These are phyloP conservation scores for Sugiyamaella qingdaonensis DNA, from an alignment of 805 yeast species.

Conservation along the genomic window DNA sequence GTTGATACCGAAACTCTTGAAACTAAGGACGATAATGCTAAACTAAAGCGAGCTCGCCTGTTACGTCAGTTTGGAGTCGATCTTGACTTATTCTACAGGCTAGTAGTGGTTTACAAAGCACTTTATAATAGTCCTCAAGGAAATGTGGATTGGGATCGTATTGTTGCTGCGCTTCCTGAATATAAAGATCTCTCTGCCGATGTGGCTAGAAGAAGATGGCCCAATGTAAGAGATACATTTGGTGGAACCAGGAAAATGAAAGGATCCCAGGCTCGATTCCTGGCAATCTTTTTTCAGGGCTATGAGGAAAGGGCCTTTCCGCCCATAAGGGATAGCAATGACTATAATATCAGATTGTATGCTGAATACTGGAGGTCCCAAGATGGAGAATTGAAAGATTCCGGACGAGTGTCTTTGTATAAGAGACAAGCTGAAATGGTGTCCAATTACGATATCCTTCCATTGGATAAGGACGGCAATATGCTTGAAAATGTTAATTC, in stretches of 20 bases:
- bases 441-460: slow-evolving; percentile 41
- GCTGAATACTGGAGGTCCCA: slow-evolving; percentile 62
- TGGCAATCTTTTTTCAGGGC: slow-evolving; percentile 53
- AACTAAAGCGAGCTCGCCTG: slow-evolving; percentile 1
- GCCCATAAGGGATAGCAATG: slow-evolving; percentile 37
- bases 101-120: slow-evolving; percentile 65
- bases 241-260: slow-evolving; percentile 59
- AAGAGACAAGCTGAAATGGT: slow-evolving; percentile 41
- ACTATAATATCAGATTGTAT: slow-evolving; percentile 48
- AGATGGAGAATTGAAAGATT: slow-evolving; percentile 33
- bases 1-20: background rate
- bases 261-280: slow-evolving; percentile 58
- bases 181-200: slow-evolving; percentile 34
- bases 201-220: slow-evolving; percentile 63
- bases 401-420: slow-evolving; percentile 22
- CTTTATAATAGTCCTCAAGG: slow-evolving; percentile 43
- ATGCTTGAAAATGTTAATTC: slow-evolving; percentile 42
- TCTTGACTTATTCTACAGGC: slow-evolving; percentile 53
- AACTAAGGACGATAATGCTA: background rate
- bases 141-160: slow-evolving; percentile 59
- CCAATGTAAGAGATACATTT: slow-evolving; percentile 53
- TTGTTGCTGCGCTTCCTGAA: slow-evolving; percentile 46
- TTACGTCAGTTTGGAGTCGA: slow-evolving; percentile 25
- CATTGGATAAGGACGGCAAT: slow-evolving; percentile 25
- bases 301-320: slow-evolving; percentile 48